phyloP scores from a whole-genome alignment of 768 basidiomycete genomes.

The Boletus speciosus region DNA sequence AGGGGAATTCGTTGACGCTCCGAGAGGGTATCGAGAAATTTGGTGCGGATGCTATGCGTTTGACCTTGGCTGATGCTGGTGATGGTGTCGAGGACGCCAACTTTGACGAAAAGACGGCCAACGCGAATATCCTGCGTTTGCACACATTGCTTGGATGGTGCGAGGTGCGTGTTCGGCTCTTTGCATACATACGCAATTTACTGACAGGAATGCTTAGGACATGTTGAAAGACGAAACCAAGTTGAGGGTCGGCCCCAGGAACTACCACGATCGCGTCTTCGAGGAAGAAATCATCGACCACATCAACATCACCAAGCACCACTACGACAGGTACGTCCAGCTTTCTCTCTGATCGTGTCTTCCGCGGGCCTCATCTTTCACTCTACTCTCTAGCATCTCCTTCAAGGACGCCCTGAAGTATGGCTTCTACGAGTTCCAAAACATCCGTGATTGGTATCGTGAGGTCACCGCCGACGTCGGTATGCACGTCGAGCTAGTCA shows the following conservation, averaged over 20 bases:
- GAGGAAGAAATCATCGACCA: constrained; percentile 87
- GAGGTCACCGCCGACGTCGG: constrained; percentile 85
- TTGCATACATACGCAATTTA: neutral
- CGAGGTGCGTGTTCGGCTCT: constrained; percentile 53
- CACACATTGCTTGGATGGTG: constrained; percentile 92
- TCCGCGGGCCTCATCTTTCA: neutral
- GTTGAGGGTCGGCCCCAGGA: constrained; percentile 69
- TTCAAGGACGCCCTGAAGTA: constrained; percentile 96
- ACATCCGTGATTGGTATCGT: constrained; percentile 92
- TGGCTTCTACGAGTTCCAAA: constrained; percentile 95
- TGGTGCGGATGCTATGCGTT: constrained; percentile 90
- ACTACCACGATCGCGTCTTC: constrained; percentile 86
- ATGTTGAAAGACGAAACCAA: constrained; percentile 68
- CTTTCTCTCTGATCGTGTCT: neutral
- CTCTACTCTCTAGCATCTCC: constrained; percentile 62
- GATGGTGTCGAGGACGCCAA: constrained; percentile 98
- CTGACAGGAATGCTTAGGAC: constrained; percentile 50
- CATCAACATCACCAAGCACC: constrained; percentile 74
- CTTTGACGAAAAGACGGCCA: constrained; percentile 98
- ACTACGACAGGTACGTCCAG: constrained; percentile 72
- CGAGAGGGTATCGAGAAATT: constrained; percentile 89
- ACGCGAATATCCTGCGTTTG: constrained; percentile 91
- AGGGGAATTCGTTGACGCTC: constrained; percentile 92
- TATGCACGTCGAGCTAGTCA: constrained; percentile 88
- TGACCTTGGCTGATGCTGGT: constrained; percentile 93